Evolutionary conservation across 306 rosid species (phyloP), one percentile per base, ranked within the genome.

Genomic region (Castanea mollissima): DNA sequence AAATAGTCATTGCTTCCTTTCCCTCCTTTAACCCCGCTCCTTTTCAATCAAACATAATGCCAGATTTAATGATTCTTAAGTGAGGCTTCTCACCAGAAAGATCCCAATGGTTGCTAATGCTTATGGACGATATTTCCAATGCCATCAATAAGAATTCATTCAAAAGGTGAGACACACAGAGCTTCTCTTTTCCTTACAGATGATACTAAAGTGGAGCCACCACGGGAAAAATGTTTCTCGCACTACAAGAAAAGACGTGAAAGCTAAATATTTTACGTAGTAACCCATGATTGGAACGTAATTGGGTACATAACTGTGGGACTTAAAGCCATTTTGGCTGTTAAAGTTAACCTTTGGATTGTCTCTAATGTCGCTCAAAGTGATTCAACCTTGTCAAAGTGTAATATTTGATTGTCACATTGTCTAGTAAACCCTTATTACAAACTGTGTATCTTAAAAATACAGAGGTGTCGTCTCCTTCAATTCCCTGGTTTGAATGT

Each of bases 361-460:
- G 83, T 74, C 82, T 83, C 77, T 84, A 78, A 58, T 73, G 67
- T 62, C 70, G 79, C 74, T 83, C 63, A 77, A 86, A 78, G 87
- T 54, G 77, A 74, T 71, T 21, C 46, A 44, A 68, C 67, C 52
- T 62, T 67, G 77, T 60, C 62, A 78, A 83, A 83, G 83, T 72
- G 60, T 78, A 83, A 80, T 71, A 62, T 76, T 78, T 84, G 76
- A n/a, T 71, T 84, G 87, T 86, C 84, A 82, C 82, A 71, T 75
- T 80, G 90, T 85, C 92, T 80, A 76, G 38, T 78, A 80, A 78
- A 71, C 75, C 76, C 78, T 67, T 67, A 60, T 71, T 27, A 19
- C 38, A 69, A 70, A 75, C 69, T 41, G 12, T n/a, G 9, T 23
- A 9, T 20, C 25, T 11, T 21, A 78, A 54, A 49, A 23, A 19